Base-by-base conservation (phyloP, 1,139 yeast species). In the Kurtzmaniella quercitrusa region DNA sequence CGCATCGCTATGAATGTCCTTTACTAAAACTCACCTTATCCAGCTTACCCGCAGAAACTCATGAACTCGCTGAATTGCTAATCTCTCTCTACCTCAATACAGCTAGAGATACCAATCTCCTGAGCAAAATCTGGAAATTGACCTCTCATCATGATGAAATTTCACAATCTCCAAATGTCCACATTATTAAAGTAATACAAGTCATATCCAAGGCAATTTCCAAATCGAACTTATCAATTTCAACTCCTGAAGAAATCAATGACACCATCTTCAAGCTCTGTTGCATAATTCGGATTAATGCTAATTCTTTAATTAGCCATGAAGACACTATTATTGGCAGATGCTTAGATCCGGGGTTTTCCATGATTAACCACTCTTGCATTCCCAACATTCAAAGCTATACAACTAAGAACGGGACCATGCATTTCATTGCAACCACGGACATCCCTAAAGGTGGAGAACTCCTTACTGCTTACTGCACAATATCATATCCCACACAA, bases 291-390 rank as follows among this genome's bases (percentile, higher is more conserved):
- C 50, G 52, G 16, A 58, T 65, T 34, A 65, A 66, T 45, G 48
- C 63, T 3, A 59, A 59, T n/a, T 50, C 52, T 1, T 24, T 57
- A 17, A 54, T 54, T 33, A 58, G 63, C 45, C 46, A 49, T 33
- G 52, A 46, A 33, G 49, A 51, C 15, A 63, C 61, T 39, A 44
- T 50, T 5, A 53, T 62, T 37, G 77, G 77, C 0, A 42, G 56
- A 9, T 55, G 59, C 51, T 55, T 72, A 46, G 75, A 71, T 46
- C 68, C 70, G 0, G 46, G 53, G 3, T 61, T 69, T 47, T 54
- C 75, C 6, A 47, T 69, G 34, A 51, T 63, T 9, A 63, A 63
- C 41, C 68, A 63, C 48, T 59, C 63, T 3, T 63, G 68, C 46
- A 42, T 54, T n/a, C 66, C 68, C 7, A 62, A 71, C 44, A 57